Base-by-base conservation (phyloP, 495 filamentous ascomycete genomes). In the Aspergillus avenaceus region DNA sequence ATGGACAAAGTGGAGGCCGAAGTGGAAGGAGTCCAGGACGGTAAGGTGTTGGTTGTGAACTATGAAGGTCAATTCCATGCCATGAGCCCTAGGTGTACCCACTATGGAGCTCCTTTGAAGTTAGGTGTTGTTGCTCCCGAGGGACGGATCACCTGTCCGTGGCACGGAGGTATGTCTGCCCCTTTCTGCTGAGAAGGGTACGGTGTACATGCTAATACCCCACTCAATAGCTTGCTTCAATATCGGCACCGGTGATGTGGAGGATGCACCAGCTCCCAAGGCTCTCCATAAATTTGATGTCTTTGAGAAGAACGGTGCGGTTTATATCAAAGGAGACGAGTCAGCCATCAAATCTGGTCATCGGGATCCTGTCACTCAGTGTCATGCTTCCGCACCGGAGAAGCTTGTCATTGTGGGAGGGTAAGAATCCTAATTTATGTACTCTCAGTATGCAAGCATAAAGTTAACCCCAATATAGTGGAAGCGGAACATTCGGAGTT, bases 251-350 rank as follows among this genome's bases (percentile, higher is more conserved):
- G 93, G 93, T 24, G 92, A 97, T 52, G 86, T 98, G 40, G 93
- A 98, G 67, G 86, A 97, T 64, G 90, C 92, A 0, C 93, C 93
- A 1, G 93, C 90, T 2, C 75, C 95, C 5, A 90, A 97, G 56
- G 78, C 85, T 13, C 66, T 98, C 4, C 75, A 84, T 18, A 85
- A 86, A 34, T 98, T 93, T 69, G 85, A 88, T 27, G 62, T 95
- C 22, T 68, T 81, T 19, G 83, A 92, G 61, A 91, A 84, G 61
- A 80, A 91, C 58, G 90, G 85, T 44, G 85, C 76, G 0, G 84
- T 96, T 1, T 98, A 92, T 60, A 84, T 97, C 60, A 85, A 83
- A 24, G 90, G 83, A 21, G 86, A 90, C 5, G 85, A 95, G 64
- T 74, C 75, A 1, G 76, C 76, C n/a, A 87, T 98, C 66, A 96